phyloP scores from a whole-genome alignment of 2,329 filamentous ascomycete genomes.

The Didymella pomorum region DNA sequence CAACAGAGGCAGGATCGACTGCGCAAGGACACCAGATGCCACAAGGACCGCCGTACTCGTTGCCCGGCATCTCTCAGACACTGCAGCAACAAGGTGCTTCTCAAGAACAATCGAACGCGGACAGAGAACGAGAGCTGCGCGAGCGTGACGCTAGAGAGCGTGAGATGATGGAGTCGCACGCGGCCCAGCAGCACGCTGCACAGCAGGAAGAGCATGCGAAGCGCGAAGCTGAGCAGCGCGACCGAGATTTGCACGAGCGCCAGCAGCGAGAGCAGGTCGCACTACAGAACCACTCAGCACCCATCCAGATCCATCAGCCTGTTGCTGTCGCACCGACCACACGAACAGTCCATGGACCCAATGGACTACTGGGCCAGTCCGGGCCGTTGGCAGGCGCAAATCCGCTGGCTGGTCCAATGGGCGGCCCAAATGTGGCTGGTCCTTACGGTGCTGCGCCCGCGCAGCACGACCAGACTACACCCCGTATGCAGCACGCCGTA shows the following conservation, averaged over 20 bases:
- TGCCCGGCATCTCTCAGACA: constrained; percentile 57
- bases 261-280: constrained; percentile 73
- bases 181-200: constrained; percentile 43
- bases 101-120: constrained; percentile 47
- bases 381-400: constrained; percentile 60
- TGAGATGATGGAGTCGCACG: constrained; percentile 63
- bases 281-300: constrained; percentile 86
- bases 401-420: constrained; percentile 61
- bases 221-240: constrained; percentile 57
- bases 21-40: constrained; percentile 45
- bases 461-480: constrained; percentile 62
- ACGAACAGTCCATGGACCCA: constrained; percentile 87
- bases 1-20: constrained; percentile 47
- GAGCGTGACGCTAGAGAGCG: constrained; percentile 55
- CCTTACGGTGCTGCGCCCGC: constrained; percentile 76
- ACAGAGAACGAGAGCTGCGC: constrained; percentile 59
- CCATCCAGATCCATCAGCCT: constrained; percentile 92
- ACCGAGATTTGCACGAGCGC: constrained; percentile 62
- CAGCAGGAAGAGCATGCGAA: constrained; percentile 65
- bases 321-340: constrained; percentile 78
- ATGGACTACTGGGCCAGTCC: constrained; percentile 75
- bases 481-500: constrained; percentile 68
- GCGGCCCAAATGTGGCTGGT: constrained; percentile 66
- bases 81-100: constrained; percentile 46
- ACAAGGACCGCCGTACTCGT: constrained; percentile 53